Evolutionary conservation across 2,329 filamentous ascomycete species (phyloP), one percentile per base, ranked within the genome.

Genomic region (Cercospora beticola): DNA sequence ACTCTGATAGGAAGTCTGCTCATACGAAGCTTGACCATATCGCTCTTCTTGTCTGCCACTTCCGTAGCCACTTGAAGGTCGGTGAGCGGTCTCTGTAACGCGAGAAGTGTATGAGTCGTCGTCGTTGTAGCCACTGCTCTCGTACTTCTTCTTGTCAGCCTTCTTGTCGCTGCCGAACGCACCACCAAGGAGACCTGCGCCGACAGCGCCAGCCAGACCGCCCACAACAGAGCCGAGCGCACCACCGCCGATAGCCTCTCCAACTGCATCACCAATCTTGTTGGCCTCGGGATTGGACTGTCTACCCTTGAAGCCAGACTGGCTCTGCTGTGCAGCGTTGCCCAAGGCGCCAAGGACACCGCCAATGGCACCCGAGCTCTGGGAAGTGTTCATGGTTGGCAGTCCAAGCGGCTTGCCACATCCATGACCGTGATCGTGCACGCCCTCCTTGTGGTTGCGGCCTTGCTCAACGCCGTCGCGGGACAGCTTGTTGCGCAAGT

Each of bases 381-480:
- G 52, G 7, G 73, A 74, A 28, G 77, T 79, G 16, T 74, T 71
- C 72, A 87, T 86, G 80, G 91, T 93, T 71, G 89, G 88, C 87
- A 96, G 91, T 71, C 89, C 87, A 10, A 97, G 84, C 16, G 88
- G 88, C 80, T 93, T 93, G 69, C 92, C 89, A 76, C 93, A 97
- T 62, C 93, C 93, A 77, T 97, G 92, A 5, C 94, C 94, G 63
- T 87, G 89, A 79, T 97, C 93, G 16, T 93, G 82, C 10, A 94
- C 90, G 30, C 92, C 92, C 74, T 92, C 89, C 80, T 92, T 94
- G 82, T 97, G 94, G 80, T 97, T 97, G 69, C 90, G 85, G 16
- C 92, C 92, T 58, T 87, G 84, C 78, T 89, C 79, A 61, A 97
- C 92, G 68, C 94, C 94, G 0, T 90, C 84, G 18, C 92, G 89